Evolutionary conservation across 2,329 filamentous ascomycete species (phyloP), one percentile per base, ranked within the genome.

Genomic region (Venturia effusa): DNA sequence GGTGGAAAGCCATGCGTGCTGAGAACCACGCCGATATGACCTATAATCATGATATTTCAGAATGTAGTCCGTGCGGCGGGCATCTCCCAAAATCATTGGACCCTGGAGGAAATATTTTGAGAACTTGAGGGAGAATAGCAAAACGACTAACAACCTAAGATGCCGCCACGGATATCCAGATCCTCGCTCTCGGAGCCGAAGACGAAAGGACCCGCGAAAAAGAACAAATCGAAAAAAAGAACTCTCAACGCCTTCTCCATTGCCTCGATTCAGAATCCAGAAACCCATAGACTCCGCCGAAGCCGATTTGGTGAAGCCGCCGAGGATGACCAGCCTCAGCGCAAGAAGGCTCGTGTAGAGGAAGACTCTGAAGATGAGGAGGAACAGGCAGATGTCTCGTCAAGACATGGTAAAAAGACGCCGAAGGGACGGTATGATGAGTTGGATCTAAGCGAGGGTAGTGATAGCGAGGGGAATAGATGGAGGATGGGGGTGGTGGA

Each of bases 381-480:
- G 30, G 74, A 71, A 30, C 72, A 74, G n/a, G 74, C 77, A 37
- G 74, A 75, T 6, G 78, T 79, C 1, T 48, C 71, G 51, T 54
- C 68, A 39, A 59, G 69, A 24, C 66, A 71, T 63, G 68, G 69
- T 59, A 78, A 76, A 68, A 70, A 71, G 45, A 66, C 67, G 13
- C 66, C 59, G 51, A 69, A 71, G 63, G 68, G 70, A 59, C 69
- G 67, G 24, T 66, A 61, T 37, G 68, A 68, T 54, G 78, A 79
- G 43, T 74, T 78, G 34, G 81, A 82, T 67, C 80, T 84, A 19
- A 89, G 92, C 65, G 85, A 87, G 67, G 90, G 89, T 11, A 92
- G 88, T 68, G 92, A 96, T 71, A 90, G 88, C 66, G 89, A 92
- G 66, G 92, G 91, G 27, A 89, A 95, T 70, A 86, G 89, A 71